These are phyloP conservation scores for Blastocystis sp. DNA, from an alignment of 352 stramenopile species.

Conservation along the genomic window DNA sequence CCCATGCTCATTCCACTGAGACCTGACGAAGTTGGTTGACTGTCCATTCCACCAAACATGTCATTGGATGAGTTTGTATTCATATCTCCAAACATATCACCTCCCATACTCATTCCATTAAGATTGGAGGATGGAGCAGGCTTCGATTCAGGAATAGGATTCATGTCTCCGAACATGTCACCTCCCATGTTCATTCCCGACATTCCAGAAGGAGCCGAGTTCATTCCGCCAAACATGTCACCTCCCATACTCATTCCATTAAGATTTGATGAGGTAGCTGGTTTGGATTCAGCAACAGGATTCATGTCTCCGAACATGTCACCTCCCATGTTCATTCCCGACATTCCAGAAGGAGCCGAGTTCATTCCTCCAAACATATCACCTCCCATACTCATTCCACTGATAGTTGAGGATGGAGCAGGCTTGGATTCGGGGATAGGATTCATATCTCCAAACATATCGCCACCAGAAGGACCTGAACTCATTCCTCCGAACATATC, in stretches of 20 bases:
- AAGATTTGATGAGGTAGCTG: background rate
- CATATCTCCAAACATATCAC: slow-evolving; percentile 61
- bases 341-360: background rate
- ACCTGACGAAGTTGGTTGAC: background rate
- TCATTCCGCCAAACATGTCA: slow-evolving; percentile 61
- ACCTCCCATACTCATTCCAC: slow-evolving; percentile 40
- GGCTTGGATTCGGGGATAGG: background rate
- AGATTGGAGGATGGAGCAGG: background rate
- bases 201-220: background rate
- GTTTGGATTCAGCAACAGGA: background rate
- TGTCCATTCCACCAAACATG: slow-evolving; percentile 34
- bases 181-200: slow-evolving; percentile 27
- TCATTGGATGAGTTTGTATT: slow-evolving; percentile 14
- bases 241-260: slow-evolving; percentile 12
- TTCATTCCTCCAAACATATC: slow-evolving; percentile 62
- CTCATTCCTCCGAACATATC: slow-evolving; percentile 36
- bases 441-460: slow-evolving; percentile 62
- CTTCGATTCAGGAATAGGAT: slow-evolving; percentile 3
- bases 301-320: slow-evolving; percentile 56
- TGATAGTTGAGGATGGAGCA: background rate
- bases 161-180: slow-evolving; percentile 51
- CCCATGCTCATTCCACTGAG: slow-evolving; percentile 10
- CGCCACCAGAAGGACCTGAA: slow-evolving; percentile 7
- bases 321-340: background rate
- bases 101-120: slow-evolving; percentile 40